phyloP scores from a whole-genome alignment of 2,329 filamentous ascomycete species.

The Diaporthe batatas region DNA sequence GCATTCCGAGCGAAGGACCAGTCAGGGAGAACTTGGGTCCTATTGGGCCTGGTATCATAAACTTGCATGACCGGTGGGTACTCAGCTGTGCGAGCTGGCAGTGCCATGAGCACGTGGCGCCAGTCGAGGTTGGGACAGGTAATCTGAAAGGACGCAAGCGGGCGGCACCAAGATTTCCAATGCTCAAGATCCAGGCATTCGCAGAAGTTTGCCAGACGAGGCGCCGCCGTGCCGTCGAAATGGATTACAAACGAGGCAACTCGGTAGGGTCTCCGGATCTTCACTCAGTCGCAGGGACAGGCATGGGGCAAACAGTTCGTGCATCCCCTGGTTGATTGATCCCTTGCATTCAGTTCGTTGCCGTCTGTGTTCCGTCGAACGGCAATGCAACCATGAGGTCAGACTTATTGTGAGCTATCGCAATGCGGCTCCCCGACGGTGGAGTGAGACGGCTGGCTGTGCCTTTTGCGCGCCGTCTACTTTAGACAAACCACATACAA shows the following conservation, averaged over 20 bases:
- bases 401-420: background rate
- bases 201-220: background rate
- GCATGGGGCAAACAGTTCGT: constrained; percentile 4
- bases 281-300: constrained; percentile 7
- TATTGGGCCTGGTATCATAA: constrained; percentile 48
- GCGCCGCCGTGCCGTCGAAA: background rate
- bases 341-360: constrained; percentile 9
- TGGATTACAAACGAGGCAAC: background rate
- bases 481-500: constrained; percentile 21
- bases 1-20: constrained; percentile 19
- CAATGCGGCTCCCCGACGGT: constrained; percentile 22
- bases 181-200: background rate
- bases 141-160: constrained; percentile 3
- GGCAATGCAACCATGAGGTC: constrained; percentile 13
- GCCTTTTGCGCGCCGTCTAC: constrained; percentile 7
- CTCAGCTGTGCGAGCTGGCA: constrained; percentile 50
- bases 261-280: constrained; percentile 15
- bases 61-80: constrained; percentile 50
- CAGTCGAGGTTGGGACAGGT: constrained; percentile 48
- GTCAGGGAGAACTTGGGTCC: constrained; percentile 3
- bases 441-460: background rate
- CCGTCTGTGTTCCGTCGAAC: background rate
- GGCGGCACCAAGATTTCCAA: constrained; percentile 7
- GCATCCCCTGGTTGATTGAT: background rate
- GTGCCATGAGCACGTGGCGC: constrained; percentile 54